A percentile compares a stretch with the other conserved stretches of the same genome.
These are phyloP conservation scores for Pythium aristosporum DNA, from an alignment of 352 stramenopile genomes.

Conservation along the genomic window DNA sequence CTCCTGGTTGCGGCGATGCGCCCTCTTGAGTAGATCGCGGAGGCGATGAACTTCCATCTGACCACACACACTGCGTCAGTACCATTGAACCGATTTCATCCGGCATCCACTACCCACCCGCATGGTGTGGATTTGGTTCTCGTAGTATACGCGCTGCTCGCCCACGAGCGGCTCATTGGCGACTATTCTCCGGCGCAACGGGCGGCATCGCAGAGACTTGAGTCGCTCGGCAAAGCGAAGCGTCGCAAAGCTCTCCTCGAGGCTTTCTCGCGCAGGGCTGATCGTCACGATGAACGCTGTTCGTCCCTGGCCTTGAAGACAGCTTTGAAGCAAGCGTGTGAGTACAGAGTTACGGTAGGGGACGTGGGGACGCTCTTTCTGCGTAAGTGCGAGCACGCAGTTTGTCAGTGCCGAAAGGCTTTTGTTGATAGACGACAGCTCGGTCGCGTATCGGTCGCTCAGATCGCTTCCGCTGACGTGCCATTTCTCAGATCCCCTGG, in stretches of 20 bases:
- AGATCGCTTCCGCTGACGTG: slow-evolving; percentile 52
- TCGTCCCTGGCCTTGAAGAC: slow-evolving; percentile 46
- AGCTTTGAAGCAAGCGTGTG: slow-evolving; percentile 67
- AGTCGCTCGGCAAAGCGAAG: slow-evolving; percentile 70
- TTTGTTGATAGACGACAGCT: slow-evolving; percentile 73
- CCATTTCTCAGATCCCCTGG: slow-evolving; percentile 70
- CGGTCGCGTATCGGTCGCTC: slow-evolving; percentile 59
- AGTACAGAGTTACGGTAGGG: slow-evolving; percentile 72
- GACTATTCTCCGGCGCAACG: slow-evolving; percentile 51
- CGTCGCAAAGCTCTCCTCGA: slow-evolving; percentile 72
- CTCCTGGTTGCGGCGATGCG: slow-evolving; percentile 35
- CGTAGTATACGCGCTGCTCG: slow-evolving; percentile 63
- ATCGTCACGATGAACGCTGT: slow-evolving; percentile 72
- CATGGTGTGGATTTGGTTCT: slow-evolving; percentile 71
- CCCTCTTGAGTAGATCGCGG: slow-evolving; percentile 48
- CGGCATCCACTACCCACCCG: slow-evolving; percentile 26
- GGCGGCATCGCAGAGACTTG: slow-evolving; percentile 51
- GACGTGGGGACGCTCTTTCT: slow-evolving; percentile 51
- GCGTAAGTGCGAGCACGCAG: slow-evolving; percentile 67
- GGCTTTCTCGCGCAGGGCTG: slow-evolving; percentile 46
- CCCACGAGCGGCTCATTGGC: slow-evolving; percentile 45
- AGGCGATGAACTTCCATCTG: slow-evolving; percentile 48
- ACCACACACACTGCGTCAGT: not conserved
- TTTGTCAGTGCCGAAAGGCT: slow-evolving; percentile 73
- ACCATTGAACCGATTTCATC: not conserved